Base-by-base conservation (phyloP, 345 rosid species). In the Litchi chinensis region DNA sequence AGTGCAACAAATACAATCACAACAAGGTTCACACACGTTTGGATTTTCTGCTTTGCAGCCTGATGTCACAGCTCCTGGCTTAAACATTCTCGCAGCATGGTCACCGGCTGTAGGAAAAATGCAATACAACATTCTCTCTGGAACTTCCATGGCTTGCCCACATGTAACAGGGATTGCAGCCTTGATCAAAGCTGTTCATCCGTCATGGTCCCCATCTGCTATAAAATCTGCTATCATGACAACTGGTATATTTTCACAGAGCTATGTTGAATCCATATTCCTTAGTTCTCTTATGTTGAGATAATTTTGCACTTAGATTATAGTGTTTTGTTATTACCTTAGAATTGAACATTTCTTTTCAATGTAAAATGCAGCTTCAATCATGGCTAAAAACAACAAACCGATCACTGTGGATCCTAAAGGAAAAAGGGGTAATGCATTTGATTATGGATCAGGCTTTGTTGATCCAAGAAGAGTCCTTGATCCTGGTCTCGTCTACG, bases 181-280 rank as follows among this genome's bases (percentile, higher is more conserved):
- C 72, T 82, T 89, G 86, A 78, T 89, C 70, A 89, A 83, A 81
- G 83, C 91, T 7, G 88, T 89, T 77, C 80, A 87, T 77, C 89
- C 89, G 5, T 73, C 81, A 0, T 89, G 91, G 91, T 87, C 91
- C 65, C 85, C 92, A 22, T 81, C 96, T 11, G 91, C 92, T 8
- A 65, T 90, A 70, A 89, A 86, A 87, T 92, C 96, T 26, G 93
- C 93, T 28, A 92, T 89, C 86, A 90, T 92, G 92, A 92, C 96
- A 24, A 89, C 93, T 0, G 92, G 93, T 92, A 88, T 46, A 24
- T 63, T 22, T 60, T n/a, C 64, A n/a, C 18, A 24, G 11, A 65
- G 28, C 44, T n/a, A 66, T 73, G 10, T 18, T 41, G 15, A 57
- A 59, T 59, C 37, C 40, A 5, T 32, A 32, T 32, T 32, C 37